Conservation (phyloP, 225 moss, liverwort and hornwort species). For the Bryum argenteum region DNA sequence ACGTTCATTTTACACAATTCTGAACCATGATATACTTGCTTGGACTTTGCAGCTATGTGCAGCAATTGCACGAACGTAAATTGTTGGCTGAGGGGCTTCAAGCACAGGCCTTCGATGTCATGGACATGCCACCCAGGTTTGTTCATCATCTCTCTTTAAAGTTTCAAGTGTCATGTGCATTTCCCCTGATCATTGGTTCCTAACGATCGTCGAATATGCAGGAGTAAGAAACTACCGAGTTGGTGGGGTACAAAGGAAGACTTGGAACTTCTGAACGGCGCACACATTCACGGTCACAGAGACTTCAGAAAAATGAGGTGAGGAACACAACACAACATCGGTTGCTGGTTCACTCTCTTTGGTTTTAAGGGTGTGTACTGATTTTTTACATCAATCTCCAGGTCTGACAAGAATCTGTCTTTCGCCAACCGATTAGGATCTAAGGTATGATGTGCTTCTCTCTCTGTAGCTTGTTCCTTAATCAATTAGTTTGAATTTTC, state of each 20-base stretch:
- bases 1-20: too few relatives aligned
- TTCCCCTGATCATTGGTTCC: too few relatives aligned
- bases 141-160: background rate
- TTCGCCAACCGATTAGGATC: constrained; percentile 25
- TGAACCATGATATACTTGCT: background rate
- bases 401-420: constrained; percentile 37
- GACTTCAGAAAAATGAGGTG: constrained; percentile 54
- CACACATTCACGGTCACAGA: constrained; percentile 43
- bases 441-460: constrained; percentile 32
- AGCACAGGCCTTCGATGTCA: constrained; percentile 29
- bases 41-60: constrained; percentile 46
- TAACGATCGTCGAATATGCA: constrained; percentile 8
- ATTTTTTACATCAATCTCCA: constrained; percentile 14
- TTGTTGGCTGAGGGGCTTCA: constrained; percentile 40
- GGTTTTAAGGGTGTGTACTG: background rate
- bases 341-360: too few relatives aligned
- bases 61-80: constrained; percentile 55
- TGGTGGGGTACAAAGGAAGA: constrained; percentile 57
- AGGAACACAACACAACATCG: background rate
- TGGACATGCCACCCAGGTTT: constrained; percentile 42
- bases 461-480: background rate
- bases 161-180: background rate
- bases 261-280: constrained; percentile 47
- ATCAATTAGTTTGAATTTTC: background rate
- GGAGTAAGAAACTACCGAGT: constrained; percentile 50